Evolutionary conservation across 1,139 yeast species (phyloP), one percentile per base, ranked within the genome.

Genomic region (Ogataea hybrid): DNA sequence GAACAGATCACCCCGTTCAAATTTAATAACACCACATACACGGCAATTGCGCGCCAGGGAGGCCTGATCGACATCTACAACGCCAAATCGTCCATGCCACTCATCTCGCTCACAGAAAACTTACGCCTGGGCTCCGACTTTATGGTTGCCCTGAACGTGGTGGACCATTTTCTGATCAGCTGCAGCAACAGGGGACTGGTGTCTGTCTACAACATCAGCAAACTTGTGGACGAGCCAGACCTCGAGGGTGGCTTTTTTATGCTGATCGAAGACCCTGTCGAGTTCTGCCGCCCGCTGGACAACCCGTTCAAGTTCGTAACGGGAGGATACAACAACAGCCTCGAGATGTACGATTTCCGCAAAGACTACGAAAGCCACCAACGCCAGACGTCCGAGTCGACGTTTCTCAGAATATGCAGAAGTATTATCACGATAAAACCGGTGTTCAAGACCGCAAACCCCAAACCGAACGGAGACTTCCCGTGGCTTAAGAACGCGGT

Each of bases 251-350:
- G 50, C 5, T 52, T 53, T 29, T 46, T 43, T 41, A 43, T 53
- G 30, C 44, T 48, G 22, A 39, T 56, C 18, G 53, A 46, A n/a
- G 59, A 56, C 25, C 62, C 62, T 3, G 38, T 56, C 3, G 55
- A 53, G 22, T 53, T 54, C 37, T 56, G 57, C 34, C 41, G 41
- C 8, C 46, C 47, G 16, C 43, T 51, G 3, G 30, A 40, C n/a
- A 40, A 50, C 12, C 53, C 53, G 12, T 54, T 56, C 44, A 50
- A 39, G 28, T 32, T 54, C 6, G 43, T 52, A 2, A 42, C 50
- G 5, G 62, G 62, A 5, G 62, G 62, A 16, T 58, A 58, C 41
- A 51, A 48, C 30, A 55, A 56, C 40, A 45, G 50, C 16, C 35
- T 55, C 12, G 50, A 52, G 28, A 35, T 56, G 20, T 55, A 55